Evolutionary conservation across 2,329 filamentous ascomycete species (phyloP).

Genomic region (Cladosporium sp.): DNA sequence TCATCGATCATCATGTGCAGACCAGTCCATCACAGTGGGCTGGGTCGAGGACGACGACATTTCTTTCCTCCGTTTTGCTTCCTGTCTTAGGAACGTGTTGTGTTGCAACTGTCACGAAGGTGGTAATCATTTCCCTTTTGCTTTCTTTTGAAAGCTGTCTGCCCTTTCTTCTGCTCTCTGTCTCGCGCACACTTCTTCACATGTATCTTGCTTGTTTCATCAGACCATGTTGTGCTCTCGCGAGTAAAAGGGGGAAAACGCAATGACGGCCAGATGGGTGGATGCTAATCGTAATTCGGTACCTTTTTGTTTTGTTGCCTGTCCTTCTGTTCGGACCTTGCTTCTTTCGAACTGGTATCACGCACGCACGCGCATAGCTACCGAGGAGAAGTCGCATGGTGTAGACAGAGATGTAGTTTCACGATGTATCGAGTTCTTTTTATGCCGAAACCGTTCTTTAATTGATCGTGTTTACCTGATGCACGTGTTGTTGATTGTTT

Average conservation of each 20-base stretch:
- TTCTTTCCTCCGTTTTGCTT: neutral
- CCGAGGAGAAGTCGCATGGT: constrained; percentile 10
- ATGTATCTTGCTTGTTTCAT: constrained; percentile 9
- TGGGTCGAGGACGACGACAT: neutral
- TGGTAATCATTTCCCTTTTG: too few species aligned
- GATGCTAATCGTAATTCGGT: constrained; percentile 24
- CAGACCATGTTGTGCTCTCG: constrained; percentile 23
- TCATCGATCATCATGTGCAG: constrained; percentile 13
- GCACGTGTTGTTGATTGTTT: neutral
- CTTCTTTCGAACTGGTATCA: constrained; percentile 3
- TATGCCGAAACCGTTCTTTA: too few species aligned
- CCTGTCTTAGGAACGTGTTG: neutral
- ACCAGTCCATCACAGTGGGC: constrained; percentile 4
- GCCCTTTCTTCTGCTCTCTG: neutral
- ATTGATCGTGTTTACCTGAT: neutral
- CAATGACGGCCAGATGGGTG: constrained; percentile 13
- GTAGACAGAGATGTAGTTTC: constrained; percentile 20
- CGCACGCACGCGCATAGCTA: neutral
- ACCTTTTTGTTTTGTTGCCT: constrained; percentile 16
- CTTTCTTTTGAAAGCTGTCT: too few species aligned
- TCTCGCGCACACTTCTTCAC: neutral
- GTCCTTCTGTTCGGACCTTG: constrained; percentile 17
- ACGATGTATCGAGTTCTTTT: neutral
- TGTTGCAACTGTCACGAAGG: too few species aligned
- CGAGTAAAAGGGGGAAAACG: constrained; percentile 21